These are phyloP conservation scores for Thelonectria rubi DNA, from an alignment of 2,329 filamentous ascomycete genomes.

Conservation along the genomic window DNA sequence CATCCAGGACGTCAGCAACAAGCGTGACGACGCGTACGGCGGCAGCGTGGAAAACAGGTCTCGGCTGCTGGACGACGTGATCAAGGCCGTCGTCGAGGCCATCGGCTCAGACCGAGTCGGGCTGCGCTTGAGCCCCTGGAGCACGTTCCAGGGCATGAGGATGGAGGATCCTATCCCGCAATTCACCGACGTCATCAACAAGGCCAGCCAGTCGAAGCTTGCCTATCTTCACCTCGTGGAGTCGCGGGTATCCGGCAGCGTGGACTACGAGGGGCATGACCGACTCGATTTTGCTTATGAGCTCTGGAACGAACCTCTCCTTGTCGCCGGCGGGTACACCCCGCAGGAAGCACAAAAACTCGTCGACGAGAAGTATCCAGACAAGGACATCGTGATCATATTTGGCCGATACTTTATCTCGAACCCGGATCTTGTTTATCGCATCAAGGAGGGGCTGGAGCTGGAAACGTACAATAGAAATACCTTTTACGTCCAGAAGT, in stretches of 20 bases:
- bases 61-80: slow-evolving; percentile 61
- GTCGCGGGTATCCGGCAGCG: slow-evolving; percentile 57
- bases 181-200: slow-evolving; percentile 65
- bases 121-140: slow-evolving; percentile 69
- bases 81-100: slow-evolving; percentile 49
- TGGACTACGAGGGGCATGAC: slow-evolving; percentile 50
- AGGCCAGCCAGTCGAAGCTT: slow-evolving; percentile 61
- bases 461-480: slow-evolving; percentile 40
- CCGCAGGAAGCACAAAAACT: slow-evolving; percentile 35
- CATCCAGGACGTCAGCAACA: slow-evolving; percentile 59
- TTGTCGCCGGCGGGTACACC: slow-evolving; percentile 49
- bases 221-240: slow-evolving; percentile 72
- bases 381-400: slow-evolving; percentile 46
- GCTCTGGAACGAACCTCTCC: slow-evolving; percentile 45
- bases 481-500: slow-evolving; percentile 40
- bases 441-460: slow-evolving; percentile 40
- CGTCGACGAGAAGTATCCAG: slow-evolving; percentile 44
- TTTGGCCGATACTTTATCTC: slow-evolving; percentile 48
- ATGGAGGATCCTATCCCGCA: slow-evolving; percentile 71
- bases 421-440: slow-evolving; percentile 41
- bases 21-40: slow-evolving; percentile 61
- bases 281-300: slow-evolving; percentile 47
- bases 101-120: slow-evolving; percentile 62
- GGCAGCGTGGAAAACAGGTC: slow-evolving; percentile 62
- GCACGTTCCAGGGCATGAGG: slow-evolving; percentile 68